Percentiles rank a stretch among this genome's conserved stretches.
These are phyloP conservation scores for Eryngium alpinum DNA, from an alignment of 140 eudicot genomes.

Conservation along the genomic window DNA sequence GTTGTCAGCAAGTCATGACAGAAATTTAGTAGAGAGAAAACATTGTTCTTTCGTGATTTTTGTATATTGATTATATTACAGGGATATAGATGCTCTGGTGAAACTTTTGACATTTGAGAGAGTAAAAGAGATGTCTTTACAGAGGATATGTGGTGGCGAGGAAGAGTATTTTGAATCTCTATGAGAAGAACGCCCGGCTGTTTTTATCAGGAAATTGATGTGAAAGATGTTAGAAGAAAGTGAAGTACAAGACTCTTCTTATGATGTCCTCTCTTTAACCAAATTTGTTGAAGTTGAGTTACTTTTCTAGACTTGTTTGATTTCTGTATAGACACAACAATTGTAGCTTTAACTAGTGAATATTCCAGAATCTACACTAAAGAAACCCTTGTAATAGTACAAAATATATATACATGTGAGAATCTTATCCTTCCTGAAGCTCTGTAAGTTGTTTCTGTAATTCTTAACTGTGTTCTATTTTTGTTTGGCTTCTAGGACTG, in stretches of 20 bases:
- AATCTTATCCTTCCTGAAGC: not conserved
- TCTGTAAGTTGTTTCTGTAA: not conserved
- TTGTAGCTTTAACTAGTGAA: not conserved
- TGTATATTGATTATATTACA: not conserved
- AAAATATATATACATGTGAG: not conserved
- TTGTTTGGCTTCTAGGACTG: not conserved
- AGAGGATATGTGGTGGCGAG: not conserved
- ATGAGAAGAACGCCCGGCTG: not conserved
- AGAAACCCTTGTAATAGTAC: not conserved
- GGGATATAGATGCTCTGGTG: not conserved
- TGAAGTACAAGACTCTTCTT: not conserved
- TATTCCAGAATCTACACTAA: not conserved
- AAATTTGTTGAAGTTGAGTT: not conserved
- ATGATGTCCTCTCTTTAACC: not conserved
- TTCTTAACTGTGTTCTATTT: not conserved
- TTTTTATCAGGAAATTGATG: not conserved
- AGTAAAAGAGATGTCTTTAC: not conserved
- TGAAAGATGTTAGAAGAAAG: not conserved
- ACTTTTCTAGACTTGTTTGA: not conserved
- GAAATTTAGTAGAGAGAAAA: not conserved
- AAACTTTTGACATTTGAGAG: not conserved
- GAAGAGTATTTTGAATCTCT: too few relatives aligned
- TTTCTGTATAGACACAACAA: not conserved
- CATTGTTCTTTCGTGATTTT: not conserved
- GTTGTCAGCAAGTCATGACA: not conserved